Percentiles rank a stretch among this genome's conserved stretches.
Conservation (phyloP, 164 flowering plant species). For the Magnolia changhungtana region DNA sequence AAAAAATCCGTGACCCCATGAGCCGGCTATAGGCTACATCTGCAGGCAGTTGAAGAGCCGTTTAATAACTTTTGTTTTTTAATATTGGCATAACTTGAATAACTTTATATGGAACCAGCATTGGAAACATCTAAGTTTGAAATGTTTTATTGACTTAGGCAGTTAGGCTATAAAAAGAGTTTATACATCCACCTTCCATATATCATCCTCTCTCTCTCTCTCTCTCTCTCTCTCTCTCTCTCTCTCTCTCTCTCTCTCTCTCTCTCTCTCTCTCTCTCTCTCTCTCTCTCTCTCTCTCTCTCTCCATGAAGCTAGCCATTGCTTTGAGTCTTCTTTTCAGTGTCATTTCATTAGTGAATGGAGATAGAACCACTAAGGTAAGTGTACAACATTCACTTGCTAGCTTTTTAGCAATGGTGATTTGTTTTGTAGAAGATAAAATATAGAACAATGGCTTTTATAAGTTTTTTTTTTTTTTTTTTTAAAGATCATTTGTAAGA, state of each 20-base stretch:
- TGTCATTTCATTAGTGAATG: conserved; percentile 18
- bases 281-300: not conserved
- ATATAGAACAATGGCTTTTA: not conserved
- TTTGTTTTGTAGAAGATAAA: not conserved
- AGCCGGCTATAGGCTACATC: too few relatives aligned
- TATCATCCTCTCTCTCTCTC: not conserved
- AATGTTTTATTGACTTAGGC: not conserved
- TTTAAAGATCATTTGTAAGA: too few relatives aligned
- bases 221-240: not conserved
- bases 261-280: not conserved
- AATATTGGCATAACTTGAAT: not conserved
- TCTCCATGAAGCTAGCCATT: not conserved
- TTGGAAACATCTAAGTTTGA: not conserved
- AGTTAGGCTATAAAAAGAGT: not conserved
- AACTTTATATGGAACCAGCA: not conserved
- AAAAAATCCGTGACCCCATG: too few relatives aligned
- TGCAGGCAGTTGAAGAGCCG: too few relatives aligned
- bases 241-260: not conserved
- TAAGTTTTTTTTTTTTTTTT: not conserved
- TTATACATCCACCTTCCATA: not conserved
- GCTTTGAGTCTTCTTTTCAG: conserved; percentile 19
- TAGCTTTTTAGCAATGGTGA: too few relatives aligned
- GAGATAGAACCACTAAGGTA: conserved; percentile 17
- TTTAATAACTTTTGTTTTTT: too few relatives aligned
- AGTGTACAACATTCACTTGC: conserved; percentile 8